phyloP scores from a whole-genome alignment of 257 asterid genomes.

The Solanum sejunctum region DNA sequence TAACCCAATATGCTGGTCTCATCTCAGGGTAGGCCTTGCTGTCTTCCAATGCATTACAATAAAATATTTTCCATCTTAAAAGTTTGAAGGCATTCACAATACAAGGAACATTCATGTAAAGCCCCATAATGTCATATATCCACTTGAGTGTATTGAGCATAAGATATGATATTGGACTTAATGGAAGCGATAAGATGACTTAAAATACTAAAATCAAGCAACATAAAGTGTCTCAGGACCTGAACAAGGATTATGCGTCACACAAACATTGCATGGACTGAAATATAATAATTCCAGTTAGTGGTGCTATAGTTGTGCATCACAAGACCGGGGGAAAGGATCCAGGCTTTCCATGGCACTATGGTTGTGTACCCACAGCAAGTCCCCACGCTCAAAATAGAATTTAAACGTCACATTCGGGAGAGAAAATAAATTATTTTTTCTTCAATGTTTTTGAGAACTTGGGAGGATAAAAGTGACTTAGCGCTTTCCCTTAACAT shows the following conservation, averaged over 20 bases:
- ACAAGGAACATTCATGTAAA: not conserved
- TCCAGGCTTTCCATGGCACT: not conserved
- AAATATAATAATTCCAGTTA: not conserved
- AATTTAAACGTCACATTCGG: not conserved
- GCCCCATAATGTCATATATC: not conserved
- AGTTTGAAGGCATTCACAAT: not conserved
- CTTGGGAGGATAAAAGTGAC: not conserved
- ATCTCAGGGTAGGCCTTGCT: not conserved
- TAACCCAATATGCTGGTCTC: not conserved
- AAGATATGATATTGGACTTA: not conserved
- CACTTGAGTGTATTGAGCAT: not conserved
- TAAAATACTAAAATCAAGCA: not conserved
- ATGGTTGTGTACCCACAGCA: not conserved
- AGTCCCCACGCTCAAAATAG: not conserved
- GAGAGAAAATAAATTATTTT: not conserved
- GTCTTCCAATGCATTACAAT: not conserved
- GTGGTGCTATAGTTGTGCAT: not conserved
- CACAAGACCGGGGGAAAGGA: not conserved
- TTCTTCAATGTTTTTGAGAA: not conserved
- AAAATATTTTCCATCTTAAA: not conserved
- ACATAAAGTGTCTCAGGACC: not conserved
- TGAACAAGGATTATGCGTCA: not conserved
- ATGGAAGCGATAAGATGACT: not conserved
- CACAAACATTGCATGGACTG: not conserved
- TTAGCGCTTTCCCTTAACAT: not conserved